phyloP scores from a whole-genome alignment of 371 early-diverging fungal genomes.

The Mortierella sp. region DNA sequence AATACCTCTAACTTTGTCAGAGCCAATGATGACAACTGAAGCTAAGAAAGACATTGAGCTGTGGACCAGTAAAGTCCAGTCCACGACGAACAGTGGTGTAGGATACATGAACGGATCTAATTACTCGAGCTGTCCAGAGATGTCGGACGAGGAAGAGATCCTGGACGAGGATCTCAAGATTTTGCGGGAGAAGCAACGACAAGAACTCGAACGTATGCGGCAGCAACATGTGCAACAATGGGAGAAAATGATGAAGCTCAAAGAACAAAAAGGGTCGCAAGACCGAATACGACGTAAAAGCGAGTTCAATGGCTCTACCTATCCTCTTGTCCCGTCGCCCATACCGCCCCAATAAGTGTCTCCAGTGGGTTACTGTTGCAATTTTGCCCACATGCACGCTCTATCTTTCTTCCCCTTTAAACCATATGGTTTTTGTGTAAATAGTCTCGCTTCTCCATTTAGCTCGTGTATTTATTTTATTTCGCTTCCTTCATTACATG shows the following conservation, averaged over 20 bases:
- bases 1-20: background rate
- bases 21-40: slow-evolving; percentile 23
- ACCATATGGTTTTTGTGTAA: slow-evolving; percentile 6
- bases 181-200: slow-evolving; percentile 38
- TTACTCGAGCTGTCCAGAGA: slow-evolving; percentile 52
- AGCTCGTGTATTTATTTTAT: slow-evolving; percentile 1
- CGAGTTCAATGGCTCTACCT: slow-evolving; percentile 19
- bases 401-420: background rate
- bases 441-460: background rate
- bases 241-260: slow-evolving; percentile 55
- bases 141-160: slow-evolving; percentile 51
- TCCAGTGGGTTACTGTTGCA: background rate
- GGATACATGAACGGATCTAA: slow-evolving; percentile 44
- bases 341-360: background rate
- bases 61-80: slow-evolving; percentile 19
- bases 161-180: slow-evolving; percentile 53
- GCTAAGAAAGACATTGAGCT: slow-evolving; percentile 35
- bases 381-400: background rate
- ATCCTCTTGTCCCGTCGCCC: background rate
- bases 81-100: slow-evolving; percentile 3
- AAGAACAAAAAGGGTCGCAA: slow-evolving; percentile 46
- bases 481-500: background rate
- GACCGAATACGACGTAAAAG: slow-evolving; percentile 48
- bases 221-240: slow-evolving; percentile 49
- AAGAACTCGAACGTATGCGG: slow-evolving; percentile 47